Evolutionary conservation across 257 asterid genomes (phyloP).

Genomic region (Nemophila menziesii): DNA sequence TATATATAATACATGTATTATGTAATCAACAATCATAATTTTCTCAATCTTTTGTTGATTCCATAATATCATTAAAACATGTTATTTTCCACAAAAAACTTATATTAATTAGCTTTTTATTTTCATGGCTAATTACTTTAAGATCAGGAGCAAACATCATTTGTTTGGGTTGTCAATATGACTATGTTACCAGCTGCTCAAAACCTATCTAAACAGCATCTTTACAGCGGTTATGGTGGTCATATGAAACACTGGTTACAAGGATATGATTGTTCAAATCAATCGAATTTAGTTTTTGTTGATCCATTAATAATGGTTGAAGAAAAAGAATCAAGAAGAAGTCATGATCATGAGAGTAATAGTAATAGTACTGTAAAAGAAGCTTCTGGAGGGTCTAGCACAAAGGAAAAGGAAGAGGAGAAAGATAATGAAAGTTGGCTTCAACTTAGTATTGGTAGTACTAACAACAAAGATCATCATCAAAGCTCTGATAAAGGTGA

Average conservation of each 20-base stretch:
- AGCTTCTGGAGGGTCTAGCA: slow-evolving; percentile 17
- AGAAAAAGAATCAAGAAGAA: slow-evolving; percentile 37
- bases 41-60: slow-evolving; percentile 21
- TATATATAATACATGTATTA: not conserved
- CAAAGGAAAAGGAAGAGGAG: slow-evolving; percentile 8
- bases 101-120: too few relatives aligned
- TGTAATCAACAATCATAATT: slow-evolving; percentile 42
- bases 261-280: slow-evolving; percentile 21
- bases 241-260: slow-evolving; percentile 14
- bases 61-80: slow-evolving; percentile 12
- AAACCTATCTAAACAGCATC: slow-evolving; percentile 18
- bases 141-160: not conserved
- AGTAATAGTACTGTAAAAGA: slow-evolving; percentile 19
- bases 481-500: not conserved
- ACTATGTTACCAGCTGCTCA: slow-evolving; percentile 50
- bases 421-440: slow-evolving; percentile 35
- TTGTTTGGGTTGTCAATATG: slow-evolving; percentile 32
- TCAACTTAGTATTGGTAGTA: slow-evolving; percentile 55
- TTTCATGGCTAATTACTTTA: slow-evolving; percentile 1
- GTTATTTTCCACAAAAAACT: not conserved
- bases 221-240: slow-evolving; percentile 10
- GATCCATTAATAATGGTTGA: slow-evolving; percentile 34
- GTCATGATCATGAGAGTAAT: too few relatives aligned
- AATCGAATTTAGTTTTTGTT: slow-evolving; percentile 25
- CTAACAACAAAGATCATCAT: not conserved